Evolutionary conservation across 495 filamentous ascomycete genomes (phyloP).

Genomic region (Elaphomyces granulatus): DNA sequence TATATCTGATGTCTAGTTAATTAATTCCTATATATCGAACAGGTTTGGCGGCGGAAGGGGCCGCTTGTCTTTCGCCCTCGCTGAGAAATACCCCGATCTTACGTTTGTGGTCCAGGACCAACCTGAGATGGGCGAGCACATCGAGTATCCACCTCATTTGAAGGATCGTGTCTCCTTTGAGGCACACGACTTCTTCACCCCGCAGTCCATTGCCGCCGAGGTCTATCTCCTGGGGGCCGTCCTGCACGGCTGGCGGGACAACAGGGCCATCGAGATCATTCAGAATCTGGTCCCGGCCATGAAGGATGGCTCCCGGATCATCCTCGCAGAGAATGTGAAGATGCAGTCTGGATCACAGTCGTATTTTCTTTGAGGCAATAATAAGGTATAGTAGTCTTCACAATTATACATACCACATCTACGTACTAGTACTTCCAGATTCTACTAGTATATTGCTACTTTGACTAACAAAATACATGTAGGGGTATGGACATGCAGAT

Average conservation of each 20-base stretch:
- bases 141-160: too few species aligned
- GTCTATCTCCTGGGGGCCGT: conserved; percentile 40
- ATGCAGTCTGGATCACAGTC: too few species aligned
- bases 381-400: too few species aligned
- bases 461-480: too few species aligned
- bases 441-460: too few species aligned
- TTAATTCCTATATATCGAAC: conserved; percentile 4
- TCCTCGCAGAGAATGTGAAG: too few species aligned
- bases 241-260: conserved; percentile 38
- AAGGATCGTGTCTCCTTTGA: conserved; percentile 25
- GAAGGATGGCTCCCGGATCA: conserved; percentile 18
- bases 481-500: conserved; percentile 30
- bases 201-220: conserved; percentile 35
- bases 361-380: too few species aligned
- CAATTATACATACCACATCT: too few species aligned
- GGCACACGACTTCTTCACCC: conserved; percentile 35
- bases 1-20: not conserved
- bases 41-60: conserved; percentile 23
- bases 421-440: too few species aligned
- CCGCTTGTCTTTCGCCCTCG: conserved; percentile 15
- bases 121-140: conserved; percentile 1
- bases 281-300: conserved; percentile 26
- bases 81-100: conserved; percentile 16
- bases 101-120: conserved; percentile 18
- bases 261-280: conserved; percentile 30